These are phyloP conservation scores for Fusarium coffeatum DNA, from an alignment of 2,329 filamentous ascomycete species.

Conservation along the genomic window DNA sequence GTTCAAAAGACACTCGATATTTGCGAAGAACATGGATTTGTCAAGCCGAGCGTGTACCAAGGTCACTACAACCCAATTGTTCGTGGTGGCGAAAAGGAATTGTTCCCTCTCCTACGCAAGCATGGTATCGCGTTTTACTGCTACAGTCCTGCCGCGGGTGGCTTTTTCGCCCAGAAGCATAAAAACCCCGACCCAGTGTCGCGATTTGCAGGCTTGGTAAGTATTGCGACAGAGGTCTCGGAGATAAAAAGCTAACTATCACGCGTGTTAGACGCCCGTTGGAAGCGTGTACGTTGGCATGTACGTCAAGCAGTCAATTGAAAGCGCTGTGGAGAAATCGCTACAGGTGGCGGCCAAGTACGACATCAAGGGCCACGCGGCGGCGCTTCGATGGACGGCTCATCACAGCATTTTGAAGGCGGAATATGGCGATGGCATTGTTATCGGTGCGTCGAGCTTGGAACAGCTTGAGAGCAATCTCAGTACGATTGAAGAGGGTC, in stretches of 20 bases:
- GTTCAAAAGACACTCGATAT: slow-evolving; percentile 57
- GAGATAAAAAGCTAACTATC: neutral
- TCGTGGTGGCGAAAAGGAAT: slow-evolving; percentile 54
- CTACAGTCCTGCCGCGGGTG: slow-evolving; percentile 50
- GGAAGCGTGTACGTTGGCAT: slow-evolving; percentile 43
- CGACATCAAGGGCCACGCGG: slow-evolving; percentile 54
- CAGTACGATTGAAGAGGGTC: slow-evolving; percentile 53
- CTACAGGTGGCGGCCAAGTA: slow-evolving; percentile 47
- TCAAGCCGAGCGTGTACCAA: slow-evolving; percentile 60
- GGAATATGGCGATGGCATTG: slow-evolving; percentile 51
- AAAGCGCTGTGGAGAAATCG: slow-evolving; percentile 44
- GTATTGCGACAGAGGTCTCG: neutral
- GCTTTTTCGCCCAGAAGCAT: slow-evolving; percentile 44
- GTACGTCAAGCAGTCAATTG: slow-evolving; percentile 48
- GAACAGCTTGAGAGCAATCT: slow-evolving; percentile 53
- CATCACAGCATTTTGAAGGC: slow-evolving; percentile 51
- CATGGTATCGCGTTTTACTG: slow-evolving; percentile 58
- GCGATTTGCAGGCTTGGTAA: slow-evolving; percentile 46
- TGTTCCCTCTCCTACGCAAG: slow-evolving; percentile 57
- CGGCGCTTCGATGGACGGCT: slow-evolving; percentile 56
- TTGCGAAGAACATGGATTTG: slow-evolving; percentile 55
- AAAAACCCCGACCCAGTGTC: slow-evolving; percentile 22
- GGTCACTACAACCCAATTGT: slow-evolving; percentile 61
- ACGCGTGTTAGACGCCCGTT: neutral
- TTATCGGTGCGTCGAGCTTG: slow-evolving; percentile 51